Base-by-base conservation (phyloP, 768 basidiomycete genomes). In the Naganishia friedmannii region DNA sequence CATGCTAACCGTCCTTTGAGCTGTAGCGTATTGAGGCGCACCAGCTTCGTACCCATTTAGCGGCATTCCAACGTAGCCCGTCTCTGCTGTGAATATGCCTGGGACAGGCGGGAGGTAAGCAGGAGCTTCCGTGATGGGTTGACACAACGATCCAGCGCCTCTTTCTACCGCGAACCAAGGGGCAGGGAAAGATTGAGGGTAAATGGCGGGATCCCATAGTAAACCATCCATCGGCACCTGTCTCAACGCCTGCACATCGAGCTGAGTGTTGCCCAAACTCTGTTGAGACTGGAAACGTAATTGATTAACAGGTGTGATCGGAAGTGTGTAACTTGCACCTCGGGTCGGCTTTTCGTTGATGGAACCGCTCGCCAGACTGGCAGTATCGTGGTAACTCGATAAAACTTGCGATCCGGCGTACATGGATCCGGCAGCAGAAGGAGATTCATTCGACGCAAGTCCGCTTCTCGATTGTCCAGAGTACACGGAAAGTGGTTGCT, bases 131-230 rank as follows among this genome's bases (percentile, higher is more conserved):
- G 71, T 46, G 13, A 68, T 17, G 37, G 72, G 72, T 54, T 73
- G 66, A 46, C 54, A 79, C 10, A 80, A 63, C 4, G 72, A 53
- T 8, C 77, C 75, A 0, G 79, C 79, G 2, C 76, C 76, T 37
- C 75, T 74, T 10, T 74, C 53, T 28, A 74, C 63, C 12, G 74
- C 66, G 69, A 80, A 80, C 79, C 79, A 80, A 3, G 79, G 79
- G 10, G 71, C 72, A 5, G 79, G 79, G 17, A 80, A 72, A 28
- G 72, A 63, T n/a, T 76, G 70, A 0, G 79, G 79, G 55, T 73
- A 80, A 4, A 76, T 73, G 8, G 77, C 74, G 9, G 79, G 76
- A 34, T 77, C 75, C 77, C 78, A 80, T 60, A 80, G 68, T 26
- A 72, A 23, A 9, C 71, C 71, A 29, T 68, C 71, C 58, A 72